Conservation (phyloP, 441 rosid genomes). For the Erodium texanum region DNA sequence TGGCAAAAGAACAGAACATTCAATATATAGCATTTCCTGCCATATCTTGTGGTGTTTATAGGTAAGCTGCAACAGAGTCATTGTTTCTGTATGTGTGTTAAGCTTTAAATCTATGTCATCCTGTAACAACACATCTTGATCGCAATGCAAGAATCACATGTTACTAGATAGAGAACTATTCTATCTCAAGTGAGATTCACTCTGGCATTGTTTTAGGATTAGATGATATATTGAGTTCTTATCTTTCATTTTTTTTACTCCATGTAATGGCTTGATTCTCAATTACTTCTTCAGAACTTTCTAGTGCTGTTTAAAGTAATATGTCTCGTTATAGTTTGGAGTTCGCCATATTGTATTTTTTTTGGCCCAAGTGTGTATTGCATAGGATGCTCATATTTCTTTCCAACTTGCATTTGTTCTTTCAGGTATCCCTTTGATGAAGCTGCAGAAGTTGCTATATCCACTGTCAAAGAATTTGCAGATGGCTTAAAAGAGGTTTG, state of each 20-base stretch:
- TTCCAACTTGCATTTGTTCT: neutral
- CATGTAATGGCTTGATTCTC: neutral
- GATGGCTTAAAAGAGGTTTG: conserved; percentile 61
- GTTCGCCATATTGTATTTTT: neutral
- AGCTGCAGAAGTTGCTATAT: conserved; percentile 66
- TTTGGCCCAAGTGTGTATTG: neutral
- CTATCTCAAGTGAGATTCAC: no score
- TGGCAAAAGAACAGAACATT: conserved; percentile 67
- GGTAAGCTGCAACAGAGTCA: conserved; percentile 32
- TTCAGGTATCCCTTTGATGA: conserved; percentile 73
- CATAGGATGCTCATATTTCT: neutral
- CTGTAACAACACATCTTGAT: no score
- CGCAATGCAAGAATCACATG: no score
- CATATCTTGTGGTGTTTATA: conserved; percentile 65
- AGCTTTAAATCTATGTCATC: no score
- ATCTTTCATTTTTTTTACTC: no score
- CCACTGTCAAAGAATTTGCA: conserved; percentile 54
- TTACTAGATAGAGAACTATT: no score
- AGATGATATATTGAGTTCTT: no score
- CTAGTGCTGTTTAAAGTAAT: neutral
- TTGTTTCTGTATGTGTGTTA: neutral
- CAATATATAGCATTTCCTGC: conserved; percentile 79
- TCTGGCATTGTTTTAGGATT: no score
- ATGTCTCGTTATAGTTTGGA: neutral
- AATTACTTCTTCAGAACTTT: neutral